Evolutionary conservation across 768 basidiomycete species (phyloP), one percentile per base, ranked within the genome.

Genomic region (Rhizopogon rudus): DNA sequence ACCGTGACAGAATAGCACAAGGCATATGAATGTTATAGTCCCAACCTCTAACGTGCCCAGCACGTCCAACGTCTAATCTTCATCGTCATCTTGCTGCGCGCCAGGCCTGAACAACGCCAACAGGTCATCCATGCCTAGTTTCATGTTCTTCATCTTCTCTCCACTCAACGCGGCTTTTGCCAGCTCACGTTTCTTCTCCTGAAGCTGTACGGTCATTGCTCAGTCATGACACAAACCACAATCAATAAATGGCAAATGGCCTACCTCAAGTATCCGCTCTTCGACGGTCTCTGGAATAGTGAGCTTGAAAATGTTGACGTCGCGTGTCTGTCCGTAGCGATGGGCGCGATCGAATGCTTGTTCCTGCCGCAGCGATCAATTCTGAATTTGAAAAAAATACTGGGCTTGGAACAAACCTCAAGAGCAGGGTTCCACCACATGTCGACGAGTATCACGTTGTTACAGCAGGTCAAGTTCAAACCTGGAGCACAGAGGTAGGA

Each of bases 401-500:
- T 16, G 5, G 22, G 20, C 35, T 16, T 16, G 5, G 54, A 62
- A 65, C 80, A 58, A 60, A 88, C 87, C 71, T 91, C 90, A 4
- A 91, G 76, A 0, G 89, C 91, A 9, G 91, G 91, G 67, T 93
- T 89, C 93, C 95, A 98, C 94, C 95, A 98, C 57, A 94, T 72
- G 67, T 97, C 96, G 54, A 93, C 81, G 3, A 98, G 79, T 61
- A 98, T 88, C 40, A 98, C 94, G 60, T 96, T 92, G 68, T 94
- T 96, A 71, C 95, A 98, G 39, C 85, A 87, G 0, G 93, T 93
- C 63, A 98, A 67, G 66, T 98, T 97, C 44, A 98, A 81, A 44
- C 93, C 93, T 84, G 60, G 20, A 55, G 43, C 20, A 28, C 2
- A 17, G 22, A 53, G 25, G 9, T 52, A 56, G 52, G 22, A 31